Conservation (phyloP, 345 rosid species). For the Murraya paniculata region DNA sequence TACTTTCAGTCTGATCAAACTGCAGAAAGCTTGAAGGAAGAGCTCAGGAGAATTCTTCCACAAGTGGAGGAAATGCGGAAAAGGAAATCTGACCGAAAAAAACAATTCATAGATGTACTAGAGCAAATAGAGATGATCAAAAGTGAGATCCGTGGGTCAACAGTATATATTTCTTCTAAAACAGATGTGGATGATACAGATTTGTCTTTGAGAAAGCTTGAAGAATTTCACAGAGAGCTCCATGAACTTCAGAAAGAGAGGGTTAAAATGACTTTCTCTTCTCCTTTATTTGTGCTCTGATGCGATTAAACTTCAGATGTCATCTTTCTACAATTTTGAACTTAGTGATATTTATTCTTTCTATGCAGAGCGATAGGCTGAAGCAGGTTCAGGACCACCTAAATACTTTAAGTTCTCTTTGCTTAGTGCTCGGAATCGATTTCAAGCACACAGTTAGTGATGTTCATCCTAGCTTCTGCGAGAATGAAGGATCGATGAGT, state of each 20-base stretch:
- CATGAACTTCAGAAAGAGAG: constrained; percentile 69
- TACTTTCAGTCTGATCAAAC: constrained; percentile 67
- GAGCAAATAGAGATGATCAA: constrained; percentile 52
- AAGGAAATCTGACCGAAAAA: constrained; percentile 71
- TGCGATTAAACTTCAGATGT: neutral
- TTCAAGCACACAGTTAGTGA: constrained; percentile 49
- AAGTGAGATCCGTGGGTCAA: constrained; percentile 55
- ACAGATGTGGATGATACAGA: constrained; percentile 60
- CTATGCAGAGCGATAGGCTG: constrained; percentile 61
- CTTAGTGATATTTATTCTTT: constrained; percentile 7
- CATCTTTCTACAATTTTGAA: neutral
- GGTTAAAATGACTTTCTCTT: constrained; percentile 33
- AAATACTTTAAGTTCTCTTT: constrained; percentile 43
- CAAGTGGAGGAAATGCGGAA: constrained; percentile 88
- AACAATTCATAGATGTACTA: constrained; percentile 65
- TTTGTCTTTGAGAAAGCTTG: constrained; percentile 72
- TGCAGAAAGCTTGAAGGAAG: constrained; percentile 79
- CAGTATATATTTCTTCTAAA: constrained; percentile 29
- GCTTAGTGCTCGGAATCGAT: constrained; percentile 78
- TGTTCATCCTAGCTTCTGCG: constrained; percentile 57
- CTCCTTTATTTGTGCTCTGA: constrained; percentile 1
- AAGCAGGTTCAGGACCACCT: constrained; percentile 56
- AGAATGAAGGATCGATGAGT: constrained; percentile 47
- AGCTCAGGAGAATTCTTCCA: constrained; percentile 67
- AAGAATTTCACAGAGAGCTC: constrained; percentile 64